Percentiles rank a stretch among this genome's conserved stretches.
Conservation (phyloP, 768 basidiomycete genomes). For the Boletus edulis region DNA sequence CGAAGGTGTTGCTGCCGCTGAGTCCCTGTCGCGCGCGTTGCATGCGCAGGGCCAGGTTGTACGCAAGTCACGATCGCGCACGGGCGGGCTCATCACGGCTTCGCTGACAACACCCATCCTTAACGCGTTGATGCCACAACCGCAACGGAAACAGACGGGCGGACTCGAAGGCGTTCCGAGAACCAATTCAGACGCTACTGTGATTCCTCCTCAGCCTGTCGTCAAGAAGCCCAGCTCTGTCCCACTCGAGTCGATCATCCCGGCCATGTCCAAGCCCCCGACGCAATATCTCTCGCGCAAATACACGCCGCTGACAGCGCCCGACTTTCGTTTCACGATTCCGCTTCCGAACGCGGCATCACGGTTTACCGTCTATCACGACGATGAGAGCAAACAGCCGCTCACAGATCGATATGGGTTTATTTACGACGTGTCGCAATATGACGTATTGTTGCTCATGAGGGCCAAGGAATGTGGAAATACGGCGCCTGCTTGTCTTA, state of each 20-base stretch:
- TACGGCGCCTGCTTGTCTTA: conserved; percentile 80
- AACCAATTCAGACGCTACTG: conserved; percentile 11
- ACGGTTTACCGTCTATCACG: conserved; percentile 48
- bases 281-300: conserved; percentile 78
- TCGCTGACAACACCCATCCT: conserved; percentile 59
- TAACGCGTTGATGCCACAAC: conserved; percentile 54
- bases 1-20: conserved; percentile 42
- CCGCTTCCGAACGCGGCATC: conserved; percentile 57
- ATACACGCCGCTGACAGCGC: conserved; percentile 70
- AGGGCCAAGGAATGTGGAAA: conserved; percentile 70
- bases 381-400: conserved; percentile 52
- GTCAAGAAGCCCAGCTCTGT: conserved; percentile 43
- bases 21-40: conserved; percentile 47
- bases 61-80: conserved; percentile 36
- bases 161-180: conserved; percentile 22
- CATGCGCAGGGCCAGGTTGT: conserved; percentile 32
- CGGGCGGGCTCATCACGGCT: conserved; percentile 35
- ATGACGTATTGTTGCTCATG: conserved; percentile 74
- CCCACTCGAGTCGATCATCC: conserved; percentile 81
- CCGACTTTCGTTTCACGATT: conserved; percentile 72
- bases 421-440: conserved; percentile 81
- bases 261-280: conserved; percentile 74
- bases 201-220: conserved; percentile 19
- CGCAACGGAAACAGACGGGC: conserved; percentile 41
- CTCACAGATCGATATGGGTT: conserved; percentile 89